Evolutionary conservation across 495 filamentous ascomycete genomes (phyloP), one percentile per base, ranked within the genome.

Genomic region (Penicillium malachiteum): DNA sequence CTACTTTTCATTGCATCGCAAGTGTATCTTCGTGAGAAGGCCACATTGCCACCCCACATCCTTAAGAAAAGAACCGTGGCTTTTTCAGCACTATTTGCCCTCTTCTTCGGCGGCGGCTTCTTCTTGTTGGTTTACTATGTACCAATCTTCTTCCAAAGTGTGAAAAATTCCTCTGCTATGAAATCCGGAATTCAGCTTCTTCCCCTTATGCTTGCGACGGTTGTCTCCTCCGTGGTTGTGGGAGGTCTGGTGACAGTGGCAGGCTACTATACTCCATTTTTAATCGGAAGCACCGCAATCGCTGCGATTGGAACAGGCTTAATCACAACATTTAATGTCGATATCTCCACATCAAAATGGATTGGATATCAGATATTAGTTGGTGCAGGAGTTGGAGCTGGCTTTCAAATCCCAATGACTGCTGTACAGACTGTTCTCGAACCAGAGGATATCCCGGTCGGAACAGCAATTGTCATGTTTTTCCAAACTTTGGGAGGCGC

Each of bases 181-280:
- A 66, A 78, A 13, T 88, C 85, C 0, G 90, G 90, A 18, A 69
- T 77, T 35, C 60, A 60, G 16, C 53, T 68, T 7, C 65, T 77
- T 1, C 73, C 74, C 0, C 55, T 72, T 5, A 69, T 76, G 64
- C 42, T 77, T n/a, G 63, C 66, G 8, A 64, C 62, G 1, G 71
- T 76, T 39, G 53, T 75, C 5, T 57, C 63, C 1, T 69, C 69
- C 10, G 57, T 76, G 0, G 21, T 61, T 5, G 39, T 59, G 0
- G 88, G 90, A 21, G 72, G 69, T 2, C 34, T 79, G 7, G 79
- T 88, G 37, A 84, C 81, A 1, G 56, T 71, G 0, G 68, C 82
- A 30, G 88, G 90, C 1, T 88, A 91, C 62, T 90, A 90, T 68
- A 78, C 82, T 0, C 87, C 88, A 2, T 84, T 85, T 58, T 79